phyloP scores from a whole-genome alignment of 257 asterid genomes.

The Nicotiana benthamiana region DNA sequence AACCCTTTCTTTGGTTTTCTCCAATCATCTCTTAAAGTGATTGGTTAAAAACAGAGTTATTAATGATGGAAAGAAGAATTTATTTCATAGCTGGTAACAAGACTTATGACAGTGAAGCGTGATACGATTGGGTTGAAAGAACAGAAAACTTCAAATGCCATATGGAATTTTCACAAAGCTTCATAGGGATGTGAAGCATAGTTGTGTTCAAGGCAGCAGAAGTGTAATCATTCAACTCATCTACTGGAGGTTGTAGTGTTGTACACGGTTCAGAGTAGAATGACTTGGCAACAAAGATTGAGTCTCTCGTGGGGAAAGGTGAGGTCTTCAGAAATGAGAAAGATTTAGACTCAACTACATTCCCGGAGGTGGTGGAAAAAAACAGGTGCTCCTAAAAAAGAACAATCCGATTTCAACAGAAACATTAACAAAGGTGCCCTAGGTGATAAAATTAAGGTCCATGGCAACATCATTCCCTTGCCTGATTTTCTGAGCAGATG shows the following conservation, averaged over 20 bases:
- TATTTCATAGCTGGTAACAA: background rate
- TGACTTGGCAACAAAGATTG: background rate
- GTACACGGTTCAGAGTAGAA: background rate
- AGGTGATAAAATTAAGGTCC: too few relatives aligned
- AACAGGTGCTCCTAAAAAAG: too few relatives aligned
- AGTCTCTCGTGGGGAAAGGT: too few relatives aligned
- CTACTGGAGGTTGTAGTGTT: background rate
- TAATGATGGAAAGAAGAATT: background rate
- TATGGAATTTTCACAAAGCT: background rate
- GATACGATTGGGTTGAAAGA: background rate
- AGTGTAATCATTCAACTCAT: background rate
- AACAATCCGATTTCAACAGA: too few relatives aligned
- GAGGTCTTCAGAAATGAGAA: too few relatives aligned
- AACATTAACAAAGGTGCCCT: too few relatives aligned
- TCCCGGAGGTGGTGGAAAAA: background rate
- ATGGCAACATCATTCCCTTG: too few relatives aligned
- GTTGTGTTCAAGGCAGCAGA: background rate
- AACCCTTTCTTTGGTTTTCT: background rate
- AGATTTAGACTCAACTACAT: background rate
- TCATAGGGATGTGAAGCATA: background rate
- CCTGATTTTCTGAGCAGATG: too few relatives aligned
- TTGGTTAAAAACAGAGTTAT: background rate
- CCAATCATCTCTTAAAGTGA: background rate
- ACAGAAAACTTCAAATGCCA: background rate
- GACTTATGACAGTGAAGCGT: background rate